A percentile compares a stretch with the other conserved stretches of the same genome.
phyloP scores from a whole-genome alignment of 2,329 filamentous ascomycete genomes.

The Ophiostoma novo-ulmi region DNA sequence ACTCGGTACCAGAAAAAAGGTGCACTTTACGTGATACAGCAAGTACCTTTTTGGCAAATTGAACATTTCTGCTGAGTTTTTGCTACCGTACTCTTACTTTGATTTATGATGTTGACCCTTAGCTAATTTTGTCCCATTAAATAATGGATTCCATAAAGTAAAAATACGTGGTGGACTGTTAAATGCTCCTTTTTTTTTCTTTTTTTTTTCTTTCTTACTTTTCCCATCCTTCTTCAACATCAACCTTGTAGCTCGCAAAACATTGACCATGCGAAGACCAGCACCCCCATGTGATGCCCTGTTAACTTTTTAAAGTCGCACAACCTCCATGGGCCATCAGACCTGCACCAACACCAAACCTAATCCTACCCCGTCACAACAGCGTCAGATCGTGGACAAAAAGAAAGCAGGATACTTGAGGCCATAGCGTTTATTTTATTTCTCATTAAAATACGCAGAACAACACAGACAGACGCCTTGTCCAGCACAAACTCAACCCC shows the following conservation, averaged over 20 bases:
- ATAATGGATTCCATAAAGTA: too few relatives aligned
- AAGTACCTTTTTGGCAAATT: too few relatives aligned
- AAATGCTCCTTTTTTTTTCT: too few relatives aligned
- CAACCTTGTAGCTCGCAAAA: slow-evolving; percentile 35
- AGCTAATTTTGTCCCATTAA: too few relatives aligned
- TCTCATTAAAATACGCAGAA: not conserved
- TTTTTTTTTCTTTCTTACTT: slow-evolving; percentile 2
- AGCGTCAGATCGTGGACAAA: slow-evolving; percentile 1
- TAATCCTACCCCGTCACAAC: slow-evolving; percentile 15
- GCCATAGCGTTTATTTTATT: not conserved
- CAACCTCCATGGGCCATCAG: slow-evolving; percentile 45
- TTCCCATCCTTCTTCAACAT: slow-evolving; percentile 27
- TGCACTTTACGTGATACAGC: too few relatives aligned
- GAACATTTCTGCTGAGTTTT: too few relatives aligned
- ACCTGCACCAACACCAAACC: slow-evolving; percentile 32
- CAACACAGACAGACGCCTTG: slow-evolving; percentile 11
- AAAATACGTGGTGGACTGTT: too few relatives aligned
- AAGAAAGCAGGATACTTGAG: not conserved
- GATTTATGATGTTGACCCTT: too few relatives aligned
- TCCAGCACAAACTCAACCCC: slow-evolving; percentile 17
- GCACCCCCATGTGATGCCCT: slow-evolving; percentile 39
- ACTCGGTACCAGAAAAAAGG: too few relatives aligned
- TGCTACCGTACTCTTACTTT: too few relatives aligned
- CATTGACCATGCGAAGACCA: slow-evolving; percentile 34
- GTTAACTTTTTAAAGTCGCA: slow-evolving; percentile 45